Conservation (phyloP, 2,329 filamentous ascomycete genomes). For the Aspergillus sp. region DNA sequence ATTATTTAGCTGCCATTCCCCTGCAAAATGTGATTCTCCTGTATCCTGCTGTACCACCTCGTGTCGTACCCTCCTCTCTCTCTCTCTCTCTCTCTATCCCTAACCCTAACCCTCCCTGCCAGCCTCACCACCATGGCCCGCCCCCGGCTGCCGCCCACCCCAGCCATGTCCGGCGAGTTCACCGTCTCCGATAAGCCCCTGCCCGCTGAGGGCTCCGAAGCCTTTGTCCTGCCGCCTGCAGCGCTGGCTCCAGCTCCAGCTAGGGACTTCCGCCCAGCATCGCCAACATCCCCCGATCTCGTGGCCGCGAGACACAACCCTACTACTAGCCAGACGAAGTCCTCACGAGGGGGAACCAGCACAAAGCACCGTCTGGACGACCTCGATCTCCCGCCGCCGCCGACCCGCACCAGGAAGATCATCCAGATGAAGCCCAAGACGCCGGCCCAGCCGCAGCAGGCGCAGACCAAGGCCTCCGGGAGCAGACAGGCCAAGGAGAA, state of each 20-base stretch:
- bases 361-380: constrained; percentile 33
- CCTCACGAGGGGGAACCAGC: constrained; percentile 18
- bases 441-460: constrained; percentile 38
- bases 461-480: constrained; percentile 16
- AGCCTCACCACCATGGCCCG: constrained; percentile 20
- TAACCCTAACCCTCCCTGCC: neutral
- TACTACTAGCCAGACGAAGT: constrained; percentile 17
- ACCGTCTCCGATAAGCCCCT: constrained; percentile 28
- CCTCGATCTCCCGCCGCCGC: constrained; percentile 82
- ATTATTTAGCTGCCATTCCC: no score
- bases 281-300: constrained; percentile 25
- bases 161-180: constrained; percentile 31
- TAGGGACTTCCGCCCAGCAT: constrained; percentile 18
- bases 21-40: no score
- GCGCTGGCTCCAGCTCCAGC: constrained; percentile 21
- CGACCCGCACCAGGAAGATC: constrained; percentile 86
- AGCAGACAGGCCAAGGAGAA: constrained; percentile 16
- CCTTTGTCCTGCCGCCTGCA: constrained; percentile 28
- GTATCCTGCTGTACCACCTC: neutral
- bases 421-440: constrained; percentile 85
- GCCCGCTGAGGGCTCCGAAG: constrained; percentile 21
- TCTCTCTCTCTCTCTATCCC: neutral
- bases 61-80: no score
- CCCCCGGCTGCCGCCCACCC: constrained; percentile 26
- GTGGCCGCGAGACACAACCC: constrained; percentile 12